Evolutionary conservation across 2,329 filamentous ascomycete species (phyloP).

Genomic region (Aschersonia sp.): DNA sequence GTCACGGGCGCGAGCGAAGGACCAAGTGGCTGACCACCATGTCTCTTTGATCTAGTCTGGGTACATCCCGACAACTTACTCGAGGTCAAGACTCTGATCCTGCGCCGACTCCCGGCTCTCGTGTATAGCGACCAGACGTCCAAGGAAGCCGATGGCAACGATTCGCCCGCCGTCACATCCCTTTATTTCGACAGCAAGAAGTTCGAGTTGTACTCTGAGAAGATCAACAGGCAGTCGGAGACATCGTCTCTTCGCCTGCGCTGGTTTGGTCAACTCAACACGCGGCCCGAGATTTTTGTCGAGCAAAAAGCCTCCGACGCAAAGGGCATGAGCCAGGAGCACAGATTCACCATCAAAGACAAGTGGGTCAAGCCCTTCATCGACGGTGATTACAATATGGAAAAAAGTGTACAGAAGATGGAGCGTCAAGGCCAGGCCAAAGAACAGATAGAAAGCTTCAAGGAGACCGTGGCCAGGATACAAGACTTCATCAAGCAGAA

Average conservation of each 20-base stretch:
- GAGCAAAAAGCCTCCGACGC: constrained; percentile 81
- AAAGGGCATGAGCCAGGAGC: constrained; percentile 63
- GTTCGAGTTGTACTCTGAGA: constrained; percentile 76
- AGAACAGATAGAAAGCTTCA: constrained; percentile 53
- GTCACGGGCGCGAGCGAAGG: background rate
- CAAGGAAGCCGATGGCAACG: constrained; percentile 64
- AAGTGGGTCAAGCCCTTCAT: constrained; percentile 87
- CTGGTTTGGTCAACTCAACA: constrained; percentile 77
- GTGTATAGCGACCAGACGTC: constrained; percentile 83
- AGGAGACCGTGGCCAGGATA: constrained; percentile 58
- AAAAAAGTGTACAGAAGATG: constrained; percentile 81
- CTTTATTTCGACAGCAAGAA: constrained; percentile 86
- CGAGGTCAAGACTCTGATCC: constrained; percentile 91
- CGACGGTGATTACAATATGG: constrained; percentile 76
- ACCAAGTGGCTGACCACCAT: background rate
- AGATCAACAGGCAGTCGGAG: constrained; percentile 61
- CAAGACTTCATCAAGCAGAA: constrained; percentile 67
- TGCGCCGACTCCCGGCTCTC: constrained; percentile 78
- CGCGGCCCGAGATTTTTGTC: constrained; percentile 66
- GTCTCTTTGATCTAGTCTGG: constrained; percentile 49
- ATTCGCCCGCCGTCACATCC: constrained; percentile 85
- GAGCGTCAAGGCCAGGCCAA: constrained; percentile 56
- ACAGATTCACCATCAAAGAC: constrained; percentile 74
- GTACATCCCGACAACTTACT: constrained; percentile 89
- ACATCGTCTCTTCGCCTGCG: constrained; percentile 73